Base-by-base conservation (phyloP, 495 filamentous ascomycete genomes). In the Neurospora sublineolata region DNA sequence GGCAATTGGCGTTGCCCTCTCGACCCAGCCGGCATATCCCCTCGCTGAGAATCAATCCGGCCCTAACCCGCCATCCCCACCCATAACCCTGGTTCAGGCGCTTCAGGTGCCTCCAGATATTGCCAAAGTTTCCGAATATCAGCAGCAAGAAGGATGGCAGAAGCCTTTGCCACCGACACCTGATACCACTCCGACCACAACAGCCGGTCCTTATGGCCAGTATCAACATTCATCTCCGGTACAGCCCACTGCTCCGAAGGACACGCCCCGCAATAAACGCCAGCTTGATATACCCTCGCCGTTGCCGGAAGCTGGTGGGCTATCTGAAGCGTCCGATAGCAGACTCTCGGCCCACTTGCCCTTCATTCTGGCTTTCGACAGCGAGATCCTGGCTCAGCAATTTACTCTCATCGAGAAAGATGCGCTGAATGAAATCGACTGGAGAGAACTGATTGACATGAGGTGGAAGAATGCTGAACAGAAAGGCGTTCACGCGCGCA, bases 391-490 rank as follows among this genome's bases (percentile, higher is more conserved):
- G 44, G 95, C 96, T 8, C 92, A 98, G 79, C 96, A 98, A 79
- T 90, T 98, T 75, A 97, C 94, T 0, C 83, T 99, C 52, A 92
- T 99, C 70, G 96, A 99, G 79, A 96, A 96, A 82, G 94, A 97
- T 76, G 96, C 96, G 0, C 82, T 99, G 67, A 93, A 94, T 74
- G 96, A 98, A 76, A 91, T 99, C 69, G 94, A 97, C 81, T 99
- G 96, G 96, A 93, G 91, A 77, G 96, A 99, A 77, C 84, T 99
- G 67, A 93, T 99, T 69, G 93, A 97, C 38, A 91, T 99, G 87
- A 88, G 88, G 71, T 97, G 94, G 94, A 92, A 88, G 70, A 89
- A 92, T 69, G 86, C 89, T 18, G 85, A 89, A 20, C 83, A 85
- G 18, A 85, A 75, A 27, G 84, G 86, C 11, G 84, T 87, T 39